These are phyloP conservation scores for Diplogelasinospora grovesii DNA, from an alignment of 495 filamentous ascomycete genomes.

Conservation along the genomic window DNA sequence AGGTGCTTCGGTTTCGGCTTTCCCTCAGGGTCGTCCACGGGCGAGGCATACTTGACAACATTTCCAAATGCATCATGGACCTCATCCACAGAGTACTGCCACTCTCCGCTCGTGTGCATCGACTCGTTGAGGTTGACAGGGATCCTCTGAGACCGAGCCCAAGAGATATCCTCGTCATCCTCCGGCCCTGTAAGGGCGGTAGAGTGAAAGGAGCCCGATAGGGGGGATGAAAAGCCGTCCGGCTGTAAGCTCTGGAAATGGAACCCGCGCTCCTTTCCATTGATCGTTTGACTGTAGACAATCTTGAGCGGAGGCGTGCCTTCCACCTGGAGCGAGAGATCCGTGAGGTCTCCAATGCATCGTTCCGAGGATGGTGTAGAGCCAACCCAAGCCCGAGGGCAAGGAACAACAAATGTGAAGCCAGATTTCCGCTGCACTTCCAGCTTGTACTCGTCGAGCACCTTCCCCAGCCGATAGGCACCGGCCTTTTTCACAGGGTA, in stretches of 20 bases:
- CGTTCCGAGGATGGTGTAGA: slow-evolving; percentile 54
- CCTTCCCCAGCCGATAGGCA: slow-evolving; percentile 73
- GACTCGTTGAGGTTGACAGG: slow-evolving; percentile 82
- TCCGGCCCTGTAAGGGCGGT: slow-evolving; percentile 47
- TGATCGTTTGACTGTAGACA: slow-evolving; percentile 80
- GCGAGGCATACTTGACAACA: slow-evolving; percentile 66
- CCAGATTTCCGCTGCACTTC: slow-evolving; percentile 73
- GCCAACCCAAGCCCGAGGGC: slow-evolving; percentile 69
- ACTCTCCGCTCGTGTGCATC: slow-evolving; percentile 65
- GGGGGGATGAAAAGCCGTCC: slow-evolving; percentile 72
- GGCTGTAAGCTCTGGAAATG: slow-evolving; percentile 89
- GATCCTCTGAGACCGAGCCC: slow-evolving; percentile 71
- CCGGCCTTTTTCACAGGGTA: slow-evolving; percentile 73
- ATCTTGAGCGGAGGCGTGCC: slow-evolving; percentile 89
- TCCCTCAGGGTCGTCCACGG: slow-evolving; percentile 57
- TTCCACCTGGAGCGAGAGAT: slow-evolving; percentile 71
- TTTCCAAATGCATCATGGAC: slow-evolving; percentile 89
- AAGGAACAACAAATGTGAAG: slow-evolving; percentile 73
- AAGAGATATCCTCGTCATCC: slow-evolving; percentile 63
- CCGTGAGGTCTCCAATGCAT: slow-evolving; percentile 80
- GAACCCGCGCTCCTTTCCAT: slow-evolving; percentile 64
- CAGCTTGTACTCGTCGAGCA: slow-evolving; percentile 86
- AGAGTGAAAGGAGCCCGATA: slow-evolving; percentile 50
- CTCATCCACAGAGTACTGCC: slow-evolving; percentile 86
- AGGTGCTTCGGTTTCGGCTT: slow-evolving; percentile 53